phyloP scores from a whole-genome alignment of 1,284 basidiomycete species.

The Cryptococcus wingfieldii region DNA sequence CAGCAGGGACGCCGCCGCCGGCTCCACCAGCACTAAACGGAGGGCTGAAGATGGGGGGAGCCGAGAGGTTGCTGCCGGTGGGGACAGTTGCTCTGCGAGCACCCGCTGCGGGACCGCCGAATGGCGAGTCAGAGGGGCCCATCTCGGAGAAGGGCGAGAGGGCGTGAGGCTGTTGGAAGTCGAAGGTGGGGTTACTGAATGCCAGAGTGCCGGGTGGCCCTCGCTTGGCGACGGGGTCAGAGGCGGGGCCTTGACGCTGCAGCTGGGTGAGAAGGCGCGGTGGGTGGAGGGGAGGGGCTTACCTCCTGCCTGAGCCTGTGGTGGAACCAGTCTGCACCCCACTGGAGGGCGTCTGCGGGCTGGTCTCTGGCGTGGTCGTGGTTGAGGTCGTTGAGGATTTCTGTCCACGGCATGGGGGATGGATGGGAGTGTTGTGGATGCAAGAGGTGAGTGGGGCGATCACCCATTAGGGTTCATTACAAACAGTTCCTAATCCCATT shows the following conservation, averaged over 20 bases:
- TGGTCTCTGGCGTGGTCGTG: constrained; percentile 78
- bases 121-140: constrained; percentile 42
- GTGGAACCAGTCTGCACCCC: constrained; percentile 95
- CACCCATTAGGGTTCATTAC: background rate
- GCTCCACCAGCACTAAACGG: constrained; percentile 22
- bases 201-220: constrained; percentile 75
- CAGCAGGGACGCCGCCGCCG: background rate
- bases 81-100: constrained; percentile 34
- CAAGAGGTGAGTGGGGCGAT: background rate
- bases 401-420: constrained; percentile 20
- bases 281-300: constrained; percentile 9
- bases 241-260: constrained; percentile 11
- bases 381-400: constrained; percentile 74
- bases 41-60: constrained; percentile 20
- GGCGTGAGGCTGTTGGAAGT: constrained; percentile 51
- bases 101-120: constrained; percentile 20
- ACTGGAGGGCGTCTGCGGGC: constrained; percentile 85
- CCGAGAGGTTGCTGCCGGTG: constrained; percentile 15
- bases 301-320: constrained; percentile 45
- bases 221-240: constrained; percentile 2
- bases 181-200: constrained; percentile 60
- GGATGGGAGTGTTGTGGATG: background rate
- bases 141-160: constrained; percentile 49
- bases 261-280: background rate
- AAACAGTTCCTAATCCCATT: background rate